Evolutionary conservation across 257 asterid species (phyloP), one percentile per base, ranked within the genome.

Genomic region (Gentiana dahurica): DNA sequence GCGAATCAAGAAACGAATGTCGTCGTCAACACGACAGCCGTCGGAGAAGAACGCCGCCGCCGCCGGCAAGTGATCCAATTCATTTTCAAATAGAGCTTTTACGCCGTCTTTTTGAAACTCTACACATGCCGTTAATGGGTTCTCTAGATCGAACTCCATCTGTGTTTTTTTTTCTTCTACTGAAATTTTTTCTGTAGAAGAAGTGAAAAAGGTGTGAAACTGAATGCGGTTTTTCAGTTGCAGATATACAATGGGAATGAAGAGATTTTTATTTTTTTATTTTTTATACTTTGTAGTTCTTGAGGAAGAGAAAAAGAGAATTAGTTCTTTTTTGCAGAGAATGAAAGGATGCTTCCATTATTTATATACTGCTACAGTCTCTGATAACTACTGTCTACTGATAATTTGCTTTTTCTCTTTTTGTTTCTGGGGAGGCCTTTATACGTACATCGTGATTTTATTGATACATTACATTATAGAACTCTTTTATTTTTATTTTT

Each of bases 141-240:
- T 73, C 64, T 68, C 75, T 37, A 81, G 71, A 67, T 74, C 77
- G 55, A 70, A 64, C 54, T 77, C 80, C 90, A 79, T 79, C 58
- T 65, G 0, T 2, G 36, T 6, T 5, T 1, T 2, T 34, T 1
- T 51, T 36, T 10, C 24, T 5, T 34, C 7, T 44, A 36, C 43
- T 37, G 1, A 12, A 36, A 13, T 15, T 36, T n/a, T 47, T 59
- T 13, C 2, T n/a, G 34, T 36, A 67, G 48, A 32, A n/a, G 50
- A 41, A 44, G 34, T 48, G 36, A 24, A 57, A 53, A 56, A 6
- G 53, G 35, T 47, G 12, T 32, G 32, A 9, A 46, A n/a, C 7
- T 35, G n/a, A 68, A 59, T 48, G 41, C 10, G 36, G 64, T 60
- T 55, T 33, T 8, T 7, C 53, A 53, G 66, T 15, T 36, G 62